Evolutionary conservation across 768 basidiomycete species (phyloP).

Genomic region (Tricholoma bakamatsutake): DNA sequence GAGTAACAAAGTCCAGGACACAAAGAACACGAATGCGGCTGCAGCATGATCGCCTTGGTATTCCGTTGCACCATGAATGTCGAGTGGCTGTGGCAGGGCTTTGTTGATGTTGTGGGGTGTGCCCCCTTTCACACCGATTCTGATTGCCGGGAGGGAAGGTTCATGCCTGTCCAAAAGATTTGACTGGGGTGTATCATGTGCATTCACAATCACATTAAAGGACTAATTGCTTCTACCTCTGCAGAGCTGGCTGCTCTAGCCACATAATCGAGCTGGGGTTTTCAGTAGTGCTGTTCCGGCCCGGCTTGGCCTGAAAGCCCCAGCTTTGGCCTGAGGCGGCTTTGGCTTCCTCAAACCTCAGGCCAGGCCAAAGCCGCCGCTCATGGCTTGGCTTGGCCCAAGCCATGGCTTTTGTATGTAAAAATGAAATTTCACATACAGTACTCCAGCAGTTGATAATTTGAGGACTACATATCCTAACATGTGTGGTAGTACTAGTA

Average conservation of each 20-base stretch:
- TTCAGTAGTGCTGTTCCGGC: no score
- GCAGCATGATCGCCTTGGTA: conserved; percentile 52
- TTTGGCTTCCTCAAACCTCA: no score
- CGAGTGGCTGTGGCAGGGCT: conserved; percentile 66
- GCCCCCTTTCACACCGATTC: no score
- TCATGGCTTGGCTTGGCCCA: no score
- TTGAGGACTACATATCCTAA: no score
- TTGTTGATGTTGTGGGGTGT: conserved; percentile 35
- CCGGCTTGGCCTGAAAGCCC: no score
- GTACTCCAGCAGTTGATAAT: no score
- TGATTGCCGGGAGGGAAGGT: conserved; percentile 24
- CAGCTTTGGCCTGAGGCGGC: no score
- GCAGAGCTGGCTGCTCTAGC: conserved; percentile 69
- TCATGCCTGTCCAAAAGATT: conserved; percentile 51
- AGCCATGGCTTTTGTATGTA: no score
- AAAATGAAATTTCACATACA: no score
- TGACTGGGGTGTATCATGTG: conserved; percentile 1
- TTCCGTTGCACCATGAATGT: conserved; percentile 57
- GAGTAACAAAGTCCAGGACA: conserved; percentile 27
- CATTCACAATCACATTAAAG: not conserved
- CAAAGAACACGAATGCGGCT: conserved; percentile 71
- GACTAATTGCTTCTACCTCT: conserved; percentile 30
- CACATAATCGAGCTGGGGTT: conserved; percentile 66
- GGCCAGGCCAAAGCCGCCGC: no score
- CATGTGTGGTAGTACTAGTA: no score